These are phyloP conservation scores for Corylus heterophylla DNA, from an alignment of 306 rosid species.

Conservation along the genomic window DNA sequence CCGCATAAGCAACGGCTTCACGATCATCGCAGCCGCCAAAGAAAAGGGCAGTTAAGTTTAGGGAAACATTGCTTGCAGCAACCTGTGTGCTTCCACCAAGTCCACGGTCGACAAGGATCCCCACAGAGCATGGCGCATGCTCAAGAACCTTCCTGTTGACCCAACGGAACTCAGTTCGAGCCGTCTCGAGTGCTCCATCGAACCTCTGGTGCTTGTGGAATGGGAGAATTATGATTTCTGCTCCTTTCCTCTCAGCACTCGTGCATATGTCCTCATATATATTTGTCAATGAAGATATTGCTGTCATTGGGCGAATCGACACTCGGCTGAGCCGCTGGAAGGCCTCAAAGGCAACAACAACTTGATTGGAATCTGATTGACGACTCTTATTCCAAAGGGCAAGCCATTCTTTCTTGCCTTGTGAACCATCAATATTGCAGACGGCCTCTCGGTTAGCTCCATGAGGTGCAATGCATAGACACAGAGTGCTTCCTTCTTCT, in stretches of 20 bases:
- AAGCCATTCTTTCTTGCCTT: constrained; percentile 58
- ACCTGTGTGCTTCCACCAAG: constrained; percentile 66
- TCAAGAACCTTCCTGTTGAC: constrained; percentile 53
- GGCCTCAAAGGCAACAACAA: constrained; percentile 63
- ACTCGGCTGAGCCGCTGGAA: constrained; percentile 56
- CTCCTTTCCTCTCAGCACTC: constrained; percentile 48
- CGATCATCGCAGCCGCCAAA: constrained; percentile 65
- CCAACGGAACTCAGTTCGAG: constrained; percentile 42
- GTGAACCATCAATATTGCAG: constrained; percentile 67
- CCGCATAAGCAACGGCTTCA: constrained; percentile 67
- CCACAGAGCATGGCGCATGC: constrained; percentile 65
- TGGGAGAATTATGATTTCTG: constrained; percentile 61
- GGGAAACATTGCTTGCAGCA: constrained; percentile 52
- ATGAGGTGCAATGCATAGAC: constrained; percentile 85
- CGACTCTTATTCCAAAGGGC: constrained; percentile 59
- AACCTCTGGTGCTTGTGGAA: constrained; percentile 63
- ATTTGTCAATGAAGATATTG: constrained; percentile 46
- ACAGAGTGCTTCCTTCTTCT: constrained; percentile 54
- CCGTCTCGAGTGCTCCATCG: constrained; percentile 56
- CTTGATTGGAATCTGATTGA: constrained; percentile 32
- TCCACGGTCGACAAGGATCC: constrained; percentile 71
- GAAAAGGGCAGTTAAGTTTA: constrained; percentile 41
- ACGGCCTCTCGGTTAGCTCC: constrained; percentile 70
- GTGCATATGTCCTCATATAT: constrained; percentile 61
- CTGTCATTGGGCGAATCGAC: constrained; percentile 67